These are phyloP conservation scores for Phyllosticta citrichinensis DNA, from an alignment of 2,329 filamentous ascomycete genomes.

Conservation along the genomic window DNA sequence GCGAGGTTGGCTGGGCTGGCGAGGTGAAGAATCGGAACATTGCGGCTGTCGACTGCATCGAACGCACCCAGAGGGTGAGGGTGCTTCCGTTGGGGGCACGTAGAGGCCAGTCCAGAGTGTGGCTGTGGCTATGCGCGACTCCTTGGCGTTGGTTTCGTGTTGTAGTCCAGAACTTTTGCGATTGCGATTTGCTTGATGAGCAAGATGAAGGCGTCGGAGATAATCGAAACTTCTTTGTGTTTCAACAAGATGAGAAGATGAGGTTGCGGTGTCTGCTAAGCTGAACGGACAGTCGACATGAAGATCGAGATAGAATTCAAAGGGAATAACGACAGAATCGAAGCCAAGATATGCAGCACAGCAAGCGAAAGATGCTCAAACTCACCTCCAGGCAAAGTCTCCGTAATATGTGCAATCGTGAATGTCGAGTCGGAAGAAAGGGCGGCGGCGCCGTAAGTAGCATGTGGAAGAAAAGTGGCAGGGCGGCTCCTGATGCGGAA, in stretches of 20 bases:
- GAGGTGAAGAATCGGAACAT: background rate
- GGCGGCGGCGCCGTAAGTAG: background rate
- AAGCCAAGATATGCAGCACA: background rate
- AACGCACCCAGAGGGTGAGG: background rate
- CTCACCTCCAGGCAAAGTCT: background rate
- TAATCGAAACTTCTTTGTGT: no score
- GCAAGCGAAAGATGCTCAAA: background rate
- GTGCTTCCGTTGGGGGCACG: background rate
- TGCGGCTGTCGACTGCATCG: background rate
- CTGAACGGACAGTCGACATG: background rate
- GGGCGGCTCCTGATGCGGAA: background rate
- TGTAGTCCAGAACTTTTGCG: background rate
- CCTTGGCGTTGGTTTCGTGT: background rate
- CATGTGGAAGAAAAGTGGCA: background rate
- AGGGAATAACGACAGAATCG: background rate
- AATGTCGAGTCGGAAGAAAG: background rate
- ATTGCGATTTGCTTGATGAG: no score
- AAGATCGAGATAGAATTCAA: background rate
- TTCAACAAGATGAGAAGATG: no score
- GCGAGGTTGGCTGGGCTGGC: background rate
- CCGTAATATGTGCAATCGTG: background rate
- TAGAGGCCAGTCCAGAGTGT: background rate
- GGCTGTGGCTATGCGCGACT: background rate
- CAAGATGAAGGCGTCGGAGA: no score
- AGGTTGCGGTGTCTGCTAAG: no score